Evolutionary conservation across 2,329 filamentous ascomycete genomes (phyloP), one percentile per base, ranked within the genome.

Genomic region (Exophiala aquamarina): DNA sequence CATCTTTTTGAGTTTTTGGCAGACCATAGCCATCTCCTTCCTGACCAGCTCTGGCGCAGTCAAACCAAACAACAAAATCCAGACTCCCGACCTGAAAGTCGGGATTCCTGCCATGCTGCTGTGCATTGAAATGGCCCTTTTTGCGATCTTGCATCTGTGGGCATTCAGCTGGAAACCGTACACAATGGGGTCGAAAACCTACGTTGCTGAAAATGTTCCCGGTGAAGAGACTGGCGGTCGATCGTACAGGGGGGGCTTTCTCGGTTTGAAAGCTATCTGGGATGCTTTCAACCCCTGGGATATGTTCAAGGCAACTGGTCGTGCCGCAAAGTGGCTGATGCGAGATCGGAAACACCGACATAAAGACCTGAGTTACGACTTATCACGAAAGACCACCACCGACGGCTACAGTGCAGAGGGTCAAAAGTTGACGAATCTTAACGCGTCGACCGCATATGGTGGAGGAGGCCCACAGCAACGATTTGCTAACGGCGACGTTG

Each of bases 1-100:
- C 62, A 89, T 95, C 61, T 95, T 95, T 73, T 77, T 95, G 57
- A 90, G 85, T 28, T 94, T 94, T 67, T 95, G 89, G 89, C 89
- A 95, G 63, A 74, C 72, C 23, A 76, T 77, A 59, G 57, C 82
- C 41, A 82, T 87, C 55, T 81, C 76, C 15, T 73, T 85, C 49
- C 69, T 86, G 15, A 78, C 78, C 14, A 81, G 81, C 1, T 75
- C 77, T 3, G 76, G 86, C 3, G 75, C 83, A 13, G 73, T 93
- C 40, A 78, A 83, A 52, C 66, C 86, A 1, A 84, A 76, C 34
- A 66, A 74, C 1, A 75, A 77, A 26, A 67, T 95, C 10, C 80
- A 81, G 23, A 84, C 84, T 33, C 83, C 84, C 1, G 89, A 95
- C 64, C 75, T 94, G 59, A 87, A 88, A 63, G 82, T 93, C 36